Evolutionary conservation across 2,329 filamentous ascomycete species (phyloP), one percentile per base, ranked within the genome.

Genomic region (Fusarium cyanostomum): DNA sequence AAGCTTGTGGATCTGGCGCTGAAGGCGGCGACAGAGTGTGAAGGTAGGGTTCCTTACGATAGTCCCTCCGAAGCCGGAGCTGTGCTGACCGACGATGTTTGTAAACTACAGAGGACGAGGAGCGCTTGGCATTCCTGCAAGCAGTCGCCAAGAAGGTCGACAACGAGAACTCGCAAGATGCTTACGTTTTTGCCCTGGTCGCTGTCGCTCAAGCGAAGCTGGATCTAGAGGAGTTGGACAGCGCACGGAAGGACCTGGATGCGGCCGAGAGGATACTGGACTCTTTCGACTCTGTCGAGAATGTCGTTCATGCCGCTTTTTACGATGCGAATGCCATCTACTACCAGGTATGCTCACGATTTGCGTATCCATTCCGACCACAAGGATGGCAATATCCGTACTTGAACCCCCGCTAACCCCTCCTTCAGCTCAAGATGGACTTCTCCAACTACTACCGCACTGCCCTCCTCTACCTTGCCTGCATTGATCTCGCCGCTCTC

Each of bases 401-500:
- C 28, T 52, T 30, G 38, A 50, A 44, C 50, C 62, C 38, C 89
- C 81, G 81, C 61, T 62, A 37, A 68, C 54, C 45, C 44, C 38
- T 27, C 45, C 48, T 38, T 27, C 28, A 81, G 79, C 77, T 89
- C 69, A 94, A 96, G 81, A 86, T 90, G 78, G 94, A 98, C 79
- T 99, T 97, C 75, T 93, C 94, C 64, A 89, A 91, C 62, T 99
- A 97, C 84, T 99, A 99, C 84, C 92, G 92, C 80, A 99, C 96
- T 73, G 94, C 95, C 66, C 91, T 99, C 46, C 90, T 98, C 69
- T 99, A 97, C 82, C 92, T 99, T 55, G 95, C 95, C 63, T 99
- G 95, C 79, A 92, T 99, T 74, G 91, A 97, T 71, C 81, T 97
- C 65, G 84, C 88, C 58, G 85, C 90, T 52, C 84, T 99, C 56